Conservation (phyloP, 2,329 filamentous ascomycete species). For the Aspergillus novoparasiticus region DNA sequence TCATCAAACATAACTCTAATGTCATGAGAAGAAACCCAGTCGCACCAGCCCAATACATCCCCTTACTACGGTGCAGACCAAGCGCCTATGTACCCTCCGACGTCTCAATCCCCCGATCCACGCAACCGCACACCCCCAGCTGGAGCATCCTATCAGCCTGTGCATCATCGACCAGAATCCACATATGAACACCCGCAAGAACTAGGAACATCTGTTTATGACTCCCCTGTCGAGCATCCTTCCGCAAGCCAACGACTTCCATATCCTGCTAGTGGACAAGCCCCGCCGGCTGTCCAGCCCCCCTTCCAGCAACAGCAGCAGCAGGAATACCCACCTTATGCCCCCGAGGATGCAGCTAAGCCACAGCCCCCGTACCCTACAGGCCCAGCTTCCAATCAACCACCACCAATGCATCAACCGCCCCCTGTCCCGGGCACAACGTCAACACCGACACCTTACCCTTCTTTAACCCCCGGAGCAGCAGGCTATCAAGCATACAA, state of each 20-base stretch:
- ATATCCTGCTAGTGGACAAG: constrained; percentile 33
- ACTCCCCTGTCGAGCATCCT: constrained; percentile 64
- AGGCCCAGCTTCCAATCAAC: constrained; percentile 31
- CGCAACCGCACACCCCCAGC: constrained; percentile 39
- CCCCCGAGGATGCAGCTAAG: constrained; percentile 36
- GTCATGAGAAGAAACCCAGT: constrained; percentile 27
- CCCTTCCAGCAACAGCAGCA: constrained; percentile 37
- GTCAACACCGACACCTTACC: constrained; percentile 36
- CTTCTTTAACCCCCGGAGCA: constrained; percentile 31
- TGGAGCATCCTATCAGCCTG: constrained; percentile 43
- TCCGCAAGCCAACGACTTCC: constrained; percentile 33
- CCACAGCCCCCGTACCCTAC: constrained; percentile 38
- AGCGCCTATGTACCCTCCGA: constrained; percentile 43
- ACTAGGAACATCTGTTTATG: constrained; percentile 74
- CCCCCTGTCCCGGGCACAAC: constrained; percentile 37
- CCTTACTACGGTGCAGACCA: constrained; percentile 68
- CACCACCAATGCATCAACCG: constrained; percentile 36
- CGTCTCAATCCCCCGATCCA: constrained; percentile 45
- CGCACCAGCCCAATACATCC: constrained; percentile 51
- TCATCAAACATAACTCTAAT: constrained; percentile 23
- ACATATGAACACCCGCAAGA: constrained; percentile 75
- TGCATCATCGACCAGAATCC: constrained; percentile 63
- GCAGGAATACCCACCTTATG: constrained; percentile 46
- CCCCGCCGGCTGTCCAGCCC: constrained; percentile 29
- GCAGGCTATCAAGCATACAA: constrained; percentile 42